Conservation (phyloP, 164 flowering plant species). For the Aristolochia contorta region DNA sequence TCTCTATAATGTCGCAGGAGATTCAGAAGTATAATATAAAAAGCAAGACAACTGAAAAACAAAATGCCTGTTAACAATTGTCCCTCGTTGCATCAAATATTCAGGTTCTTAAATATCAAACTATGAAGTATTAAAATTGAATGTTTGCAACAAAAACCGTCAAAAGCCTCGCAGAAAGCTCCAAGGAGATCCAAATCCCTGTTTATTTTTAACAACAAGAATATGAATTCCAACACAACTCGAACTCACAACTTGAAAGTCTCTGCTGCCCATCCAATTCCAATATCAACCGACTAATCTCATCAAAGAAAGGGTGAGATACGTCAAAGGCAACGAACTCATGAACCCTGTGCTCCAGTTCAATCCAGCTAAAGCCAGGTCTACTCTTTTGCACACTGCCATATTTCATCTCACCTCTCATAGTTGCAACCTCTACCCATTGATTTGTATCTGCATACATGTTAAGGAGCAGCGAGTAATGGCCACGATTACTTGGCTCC, state of each 20-base stretch:
- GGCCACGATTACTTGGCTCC: slow-evolving; percentile 68
- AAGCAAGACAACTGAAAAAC: too few species aligned
- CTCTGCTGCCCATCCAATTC: slow-evolving; percentile 41
- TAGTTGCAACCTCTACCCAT: slow-evolving; percentile 55
- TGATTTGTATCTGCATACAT: slow-evolving; percentile 62
- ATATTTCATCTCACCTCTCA: slow-evolving; percentile 41
- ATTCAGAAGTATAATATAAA: too few species aligned
- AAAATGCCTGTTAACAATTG: too few species aligned
- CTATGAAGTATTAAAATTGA: too few species aligned
- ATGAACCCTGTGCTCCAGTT: slow-evolving; percentile 39
- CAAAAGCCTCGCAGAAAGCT: too few species aligned
- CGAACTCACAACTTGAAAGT: slow-evolving; percentile 15
- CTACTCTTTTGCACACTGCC: slow-evolving; percentile 43
- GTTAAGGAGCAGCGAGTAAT: slow-evolving; percentile 39
- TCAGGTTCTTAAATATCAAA: too few species aligned
- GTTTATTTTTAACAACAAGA: too few species aligned
- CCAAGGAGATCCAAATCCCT: too few species aligned
- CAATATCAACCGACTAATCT: slow-evolving; percentile 35
- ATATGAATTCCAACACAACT: neutral
- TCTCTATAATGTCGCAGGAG: too few species aligned
- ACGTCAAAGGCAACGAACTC: slow-evolving; percentile 57
- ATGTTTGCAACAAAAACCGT: too few species aligned
- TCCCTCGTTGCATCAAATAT: too few species aligned
- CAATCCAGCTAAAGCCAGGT: slow-evolving; percentile 81
- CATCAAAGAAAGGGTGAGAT: slow-evolving; percentile 33